phyloP scores from a whole-genome alignment of 805 yeast species.

The Candida coquimbonensis region DNA sequence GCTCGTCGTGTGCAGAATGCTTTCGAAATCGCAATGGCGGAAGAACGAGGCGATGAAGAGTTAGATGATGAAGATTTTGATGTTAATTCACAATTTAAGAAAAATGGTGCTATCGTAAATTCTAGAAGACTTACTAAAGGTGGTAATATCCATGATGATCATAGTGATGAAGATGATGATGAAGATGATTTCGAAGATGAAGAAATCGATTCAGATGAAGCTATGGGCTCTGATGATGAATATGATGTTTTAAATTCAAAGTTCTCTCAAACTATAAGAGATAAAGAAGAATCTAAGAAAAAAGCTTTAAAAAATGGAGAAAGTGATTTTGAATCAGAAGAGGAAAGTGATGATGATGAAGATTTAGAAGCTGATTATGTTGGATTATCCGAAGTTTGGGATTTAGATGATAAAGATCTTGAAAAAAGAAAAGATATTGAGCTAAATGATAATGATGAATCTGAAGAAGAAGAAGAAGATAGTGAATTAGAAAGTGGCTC shows the following conservation, averaged over 20 bases:
- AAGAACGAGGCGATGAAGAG: constrained; percentile 14
- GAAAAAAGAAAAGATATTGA: constrained; percentile 18
- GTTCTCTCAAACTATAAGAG: constrained; percentile 64
- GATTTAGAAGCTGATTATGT: constrained; percentile 65
- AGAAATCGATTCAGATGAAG: constrained; percentile 82
- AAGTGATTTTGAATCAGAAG: constrained; percentile 24
- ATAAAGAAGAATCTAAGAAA: constrained; percentile 30
- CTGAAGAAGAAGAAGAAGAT: constrained; percentile 17
- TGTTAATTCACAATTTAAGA: not conserved
- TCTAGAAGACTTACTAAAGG: constrained; percentile 22
- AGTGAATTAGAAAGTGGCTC: constrained; percentile 31
- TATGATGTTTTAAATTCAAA: constrained; percentile 56
- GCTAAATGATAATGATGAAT: constrained; percentile 19
- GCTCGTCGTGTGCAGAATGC: constrained; percentile 40
- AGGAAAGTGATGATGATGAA: constrained; percentile 57
- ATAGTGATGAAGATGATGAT: constrained; percentile 23
- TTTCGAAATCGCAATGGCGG: constrained; percentile 36
- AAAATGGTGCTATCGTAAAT: constrained; percentile 33
- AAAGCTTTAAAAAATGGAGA: constrained; percentile 14
- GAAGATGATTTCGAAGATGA: constrained; percentile 45
- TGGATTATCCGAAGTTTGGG: constrained; percentile 87
- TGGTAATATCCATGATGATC: constrained; percentile 13
- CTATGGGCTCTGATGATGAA: constrained; percentile 76
- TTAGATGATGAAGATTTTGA: constrained; percentile 27
- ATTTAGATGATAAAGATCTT: constrained; percentile 54